phyloP scores from a whole-genome alignment of 148 eudicot species.

The Rhododendron henanense region DNA sequence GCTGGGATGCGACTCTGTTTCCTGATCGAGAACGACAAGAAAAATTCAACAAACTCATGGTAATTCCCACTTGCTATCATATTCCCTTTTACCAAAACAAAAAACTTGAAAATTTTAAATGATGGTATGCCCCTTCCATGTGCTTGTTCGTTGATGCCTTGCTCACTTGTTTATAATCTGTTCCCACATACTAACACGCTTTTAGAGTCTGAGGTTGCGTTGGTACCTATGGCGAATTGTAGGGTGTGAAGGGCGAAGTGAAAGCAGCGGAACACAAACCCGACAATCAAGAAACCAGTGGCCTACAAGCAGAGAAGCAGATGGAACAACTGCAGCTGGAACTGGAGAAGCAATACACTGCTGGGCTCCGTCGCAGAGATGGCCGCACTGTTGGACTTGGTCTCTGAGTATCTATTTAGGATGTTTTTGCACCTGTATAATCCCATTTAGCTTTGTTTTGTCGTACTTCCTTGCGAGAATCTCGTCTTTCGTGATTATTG shows the following conservation, averaged over 20 bases:
- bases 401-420: constrained; percentile 30
- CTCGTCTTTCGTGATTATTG: not conserved
- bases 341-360: constrained; percentile 91
- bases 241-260: constrained; percentile 93
- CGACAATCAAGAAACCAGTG: constrained; percentile 37
- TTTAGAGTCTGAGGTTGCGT: constrained; percentile 99
- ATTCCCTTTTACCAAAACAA: not conserved
- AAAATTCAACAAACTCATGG: constrained; percentile 99
- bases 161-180: not conserved
- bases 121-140: not conserved
- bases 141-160: not conserved
- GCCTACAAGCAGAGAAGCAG: constrained; percentile 54
- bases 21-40: constrained; percentile 92
- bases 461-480: not conserved
- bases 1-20: constrained; percentile 71
- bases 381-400: constrained; percentile 97
- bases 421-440: constrained; percentile 9
- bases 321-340: constrained; percentile 68
- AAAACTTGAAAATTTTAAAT: not conserved
- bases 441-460: not conserved
- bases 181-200: constrained; percentile 69
- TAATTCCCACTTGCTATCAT: constrained; percentile 33
- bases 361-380: constrained; percentile 90
- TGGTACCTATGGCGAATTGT: constrained; percentile 97
- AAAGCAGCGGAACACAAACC: constrained; percentile 37